phyloP scores from a whole-genome alignment of 108 stramenopile genomes.

The Skeletonema tropicum region DNA sequence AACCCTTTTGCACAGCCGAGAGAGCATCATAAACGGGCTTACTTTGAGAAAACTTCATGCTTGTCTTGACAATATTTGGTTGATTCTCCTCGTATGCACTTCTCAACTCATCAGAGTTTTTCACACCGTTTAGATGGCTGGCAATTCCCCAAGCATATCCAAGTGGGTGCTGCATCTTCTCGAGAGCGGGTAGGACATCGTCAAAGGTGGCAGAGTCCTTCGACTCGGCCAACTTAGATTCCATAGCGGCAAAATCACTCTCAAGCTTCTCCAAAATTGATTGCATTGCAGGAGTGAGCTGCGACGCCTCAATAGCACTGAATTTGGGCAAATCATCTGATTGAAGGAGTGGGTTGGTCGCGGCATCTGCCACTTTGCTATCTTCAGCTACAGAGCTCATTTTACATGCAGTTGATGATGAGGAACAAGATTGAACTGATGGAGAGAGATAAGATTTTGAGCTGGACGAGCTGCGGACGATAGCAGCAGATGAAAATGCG shows the following conservation, averaged over 20 bases:
- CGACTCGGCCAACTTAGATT: conserved; percentile 44
- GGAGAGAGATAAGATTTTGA: conserved; percentile 5
- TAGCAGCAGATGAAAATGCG: conserved; percentile 19
- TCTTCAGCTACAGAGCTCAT: conserved; percentile 18
- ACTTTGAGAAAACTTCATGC: conserved; percentile 89
- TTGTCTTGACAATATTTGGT: conserved; percentile 89
- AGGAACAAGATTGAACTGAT: conserved; percentile 8
- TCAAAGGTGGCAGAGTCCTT: conserved; percentile 41
- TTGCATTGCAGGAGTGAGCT: conserved; percentile 88
- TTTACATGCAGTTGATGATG: conserved; percentile 6
- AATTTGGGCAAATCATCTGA: conserved; percentile 89
- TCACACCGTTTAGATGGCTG: conserved; percentile 95
- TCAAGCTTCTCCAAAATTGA: conserved; percentile 68
- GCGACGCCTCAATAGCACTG: conserved; percentile 69
- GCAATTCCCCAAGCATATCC: conserved; percentile 97
- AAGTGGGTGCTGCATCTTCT: conserved; percentile 74
- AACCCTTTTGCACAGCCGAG: conserved; percentile 56
- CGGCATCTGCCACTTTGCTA: conserved; percentile 7
- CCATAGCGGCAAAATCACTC: conserved; percentile 70
- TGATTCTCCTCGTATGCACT: conserved; percentile 92
- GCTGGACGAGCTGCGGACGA: conserved; percentile 6
- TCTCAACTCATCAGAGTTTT: conserved; percentile 94
- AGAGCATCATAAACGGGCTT: conserved; percentile 92
- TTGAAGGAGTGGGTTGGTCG: conserved; percentile 84
- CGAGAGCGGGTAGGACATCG: conserved; percentile 79